Evolutionary conservation across 2,329 filamentous ascomycete genomes (phyloP).

Genomic region (Colletotrichum echinochloae): DNA sequence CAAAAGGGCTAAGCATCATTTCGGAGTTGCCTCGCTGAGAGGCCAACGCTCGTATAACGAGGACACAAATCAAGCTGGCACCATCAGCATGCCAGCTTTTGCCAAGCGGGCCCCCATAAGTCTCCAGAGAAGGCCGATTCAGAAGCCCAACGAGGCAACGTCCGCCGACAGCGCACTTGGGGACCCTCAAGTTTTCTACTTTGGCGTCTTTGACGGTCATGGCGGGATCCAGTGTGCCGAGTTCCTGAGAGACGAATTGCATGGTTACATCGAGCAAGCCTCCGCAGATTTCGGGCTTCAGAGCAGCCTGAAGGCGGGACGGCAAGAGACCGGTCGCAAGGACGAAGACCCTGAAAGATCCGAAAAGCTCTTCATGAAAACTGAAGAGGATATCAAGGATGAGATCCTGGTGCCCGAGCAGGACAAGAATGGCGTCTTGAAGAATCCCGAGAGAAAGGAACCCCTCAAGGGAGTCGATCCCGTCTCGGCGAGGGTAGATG

Average conservation of each 20-base stretch:
- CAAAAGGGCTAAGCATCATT: constrained; percentile 95
- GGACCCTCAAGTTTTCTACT: constrained; percentile 97
- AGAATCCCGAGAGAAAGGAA: constrained; percentile 52
- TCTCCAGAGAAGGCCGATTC: constrained; percentile 58
- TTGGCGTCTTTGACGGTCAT: constrained; percentile 96
- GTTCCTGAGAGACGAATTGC: constrained; percentile 86
- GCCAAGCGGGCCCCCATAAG: constrained; percentile 83
- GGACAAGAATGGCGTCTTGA: constrained; percentile 49
- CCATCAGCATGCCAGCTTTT: constrained; percentile 92
- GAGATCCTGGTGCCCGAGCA: constrained; percentile 51
- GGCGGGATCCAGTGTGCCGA: constrained; percentile 90
- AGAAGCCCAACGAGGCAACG: constrained; percentile 69
- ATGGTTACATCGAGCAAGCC: constrained; percentile 88
- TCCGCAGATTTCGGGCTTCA: constrained; percentile 80
- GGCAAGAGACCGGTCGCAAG: constrained; percentile 47
- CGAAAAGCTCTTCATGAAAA: constrained; percentile 61
- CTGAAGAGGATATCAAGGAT: constrained; percentile 57
- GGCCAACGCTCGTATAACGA: constrained; percentile 92
- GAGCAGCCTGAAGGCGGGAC: constrained; percentile 74
- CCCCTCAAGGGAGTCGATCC: constrained; percentile 55
- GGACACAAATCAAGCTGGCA: constrained; percentile 93
- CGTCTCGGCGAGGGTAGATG: constrained; percentile 63
- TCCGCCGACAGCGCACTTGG: constrained; percentile 82
- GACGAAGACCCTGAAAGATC: constrained; percentile 49
- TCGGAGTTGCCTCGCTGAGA: constrained; percentile 81